Evolutionary conservation across 768 basidiomycete species (phyloP), one percentile per base, ranked within the genome.

Genomic region (Gautieria morchelliformis): DNA sequence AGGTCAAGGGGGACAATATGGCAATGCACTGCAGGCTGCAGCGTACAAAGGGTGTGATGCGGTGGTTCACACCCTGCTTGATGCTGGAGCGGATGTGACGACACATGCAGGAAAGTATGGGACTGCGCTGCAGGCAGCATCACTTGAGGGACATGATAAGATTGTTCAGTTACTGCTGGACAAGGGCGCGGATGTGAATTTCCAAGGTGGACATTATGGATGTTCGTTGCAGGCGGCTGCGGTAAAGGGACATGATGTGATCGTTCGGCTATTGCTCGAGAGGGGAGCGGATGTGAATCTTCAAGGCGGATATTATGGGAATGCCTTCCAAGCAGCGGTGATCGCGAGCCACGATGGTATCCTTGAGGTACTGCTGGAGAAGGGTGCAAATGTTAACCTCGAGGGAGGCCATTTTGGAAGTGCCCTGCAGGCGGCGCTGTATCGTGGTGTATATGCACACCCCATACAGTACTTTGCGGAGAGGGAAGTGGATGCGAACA

Each of bases 71-170:
- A 27, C 40, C 4, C 30, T 61, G 53, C 55, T 60, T 33, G 53
- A 57, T 24, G 37, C 17, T 30, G 60, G 60, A 4, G 52, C 53
- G 3, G 44, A 60, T 61, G 60, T 59, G 30, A 56, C 40, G 22
- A 41, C 27, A 15, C 60, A 45, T n/a, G 52, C 51, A 10, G 44
- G 59, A 49, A 10, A 27, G 11, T 57, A 53, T 56, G 53, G 35
- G 4, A 56, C 4, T 39, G 53, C 40, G 15, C 41, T 46, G 9
- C 52, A 48, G 30, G 46, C 33, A 1, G 59, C 45, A 12, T 40
- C 46, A 47, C 27, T 3, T 24, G 22, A 47, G 4, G 40, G 60
- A 15, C 1, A 50, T 24, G 22, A 41, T 17, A 17, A 20, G 27
- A 11, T 61, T 1, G 47, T 59, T 35, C 30, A 41, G 15, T 46